Evolutionary conservation across 495 filamentous ascomycete genomes (phyloP), one percentile per base, ranked within the genome.

Genomic region (Rhypophila decipiens): DNA sequence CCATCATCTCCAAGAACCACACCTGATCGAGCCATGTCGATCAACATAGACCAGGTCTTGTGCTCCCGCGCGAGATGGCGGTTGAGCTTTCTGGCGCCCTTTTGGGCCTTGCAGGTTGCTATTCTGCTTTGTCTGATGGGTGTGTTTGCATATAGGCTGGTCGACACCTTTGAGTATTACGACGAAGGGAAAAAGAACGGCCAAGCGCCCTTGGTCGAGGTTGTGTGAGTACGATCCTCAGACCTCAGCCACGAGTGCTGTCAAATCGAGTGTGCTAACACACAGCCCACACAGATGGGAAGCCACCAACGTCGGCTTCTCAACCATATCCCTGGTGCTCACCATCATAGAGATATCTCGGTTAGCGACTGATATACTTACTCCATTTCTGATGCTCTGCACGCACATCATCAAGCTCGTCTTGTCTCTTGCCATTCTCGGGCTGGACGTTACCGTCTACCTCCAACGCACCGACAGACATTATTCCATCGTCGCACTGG

Each of bases 71-170:
- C 72, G 4, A 48, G 53, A 45, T 75, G 72, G 72, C 63, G 61
- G 29, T 61, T 66, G 52, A 45, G 43, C 20, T 23, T 73, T 4
- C 50, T 75, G 15, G 19, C 69, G 2, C 69, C 70, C 22, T 61
- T 56, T 5, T 75, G 72, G 72, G 44, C 50, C 3, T 44, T 64
- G 21, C 69, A 73, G 36, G 52, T 75, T 15, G 41, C 45, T 0
- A 47, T 73, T 5, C 42, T 73, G 40, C 41, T 73, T 18, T 57
- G 62, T 22, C 52, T 71, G 5, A 66, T 73, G 61, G 71, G 69
- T n/a, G 47, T 75, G 9, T 75, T 75, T 51, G 64, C 71, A 11
- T 73, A 69, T 49, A 66, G 72, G 11, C 61, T 75, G 2, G 70
- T 65, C 23, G 58, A 63, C 37, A 74, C 72, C 5, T 51, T 65